Conservation (phyloP, 805 yeast species). For the Yarrowia sp. region DNA sequence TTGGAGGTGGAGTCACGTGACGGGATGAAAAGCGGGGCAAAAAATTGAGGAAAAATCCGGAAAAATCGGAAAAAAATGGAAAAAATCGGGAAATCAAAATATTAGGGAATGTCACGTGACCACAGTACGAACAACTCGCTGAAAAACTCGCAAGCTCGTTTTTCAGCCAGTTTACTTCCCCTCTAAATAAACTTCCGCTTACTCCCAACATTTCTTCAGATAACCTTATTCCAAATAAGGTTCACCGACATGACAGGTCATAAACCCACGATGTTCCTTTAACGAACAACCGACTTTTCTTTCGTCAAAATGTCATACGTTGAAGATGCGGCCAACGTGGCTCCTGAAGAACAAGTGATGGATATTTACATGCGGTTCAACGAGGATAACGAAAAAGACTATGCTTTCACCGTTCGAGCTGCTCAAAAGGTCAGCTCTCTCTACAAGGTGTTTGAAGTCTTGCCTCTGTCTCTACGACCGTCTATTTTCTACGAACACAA, state of each 20-base stretch:
- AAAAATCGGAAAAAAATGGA: no score
- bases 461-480: slow-evolving; percentile 80
- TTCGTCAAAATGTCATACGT: slow-evolving; percentile 4
- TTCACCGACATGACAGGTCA: not conserved
- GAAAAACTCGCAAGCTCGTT: no score
- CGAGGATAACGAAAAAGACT: slow-evolving; percentile 81
- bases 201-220: not conserved
- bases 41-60: no score
- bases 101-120: no score
- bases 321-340: slow-evolving; percentile 7
- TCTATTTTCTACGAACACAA: slow-evolving; percentile 62
- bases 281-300: not conserved
- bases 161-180: not conserved
- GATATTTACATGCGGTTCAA: slow-evolving; percentile 73
- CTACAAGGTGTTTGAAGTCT: slow-evolving; percentile 55
- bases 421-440: slow-evolving; percentile 58
- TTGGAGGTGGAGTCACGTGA: no score
- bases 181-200: not conserved
- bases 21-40: no score
- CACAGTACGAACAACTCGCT: no score
- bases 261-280: not conserved
- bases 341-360: slow-evolving; percentile 33
- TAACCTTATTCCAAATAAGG: not conserved
- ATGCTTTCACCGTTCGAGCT: slow-evolving; percentile 73
- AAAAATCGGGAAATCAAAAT: no score